Evolutionary conservation across 441 rosid species (phyloP).

Genomic region (Capsella rubella): DNA sequence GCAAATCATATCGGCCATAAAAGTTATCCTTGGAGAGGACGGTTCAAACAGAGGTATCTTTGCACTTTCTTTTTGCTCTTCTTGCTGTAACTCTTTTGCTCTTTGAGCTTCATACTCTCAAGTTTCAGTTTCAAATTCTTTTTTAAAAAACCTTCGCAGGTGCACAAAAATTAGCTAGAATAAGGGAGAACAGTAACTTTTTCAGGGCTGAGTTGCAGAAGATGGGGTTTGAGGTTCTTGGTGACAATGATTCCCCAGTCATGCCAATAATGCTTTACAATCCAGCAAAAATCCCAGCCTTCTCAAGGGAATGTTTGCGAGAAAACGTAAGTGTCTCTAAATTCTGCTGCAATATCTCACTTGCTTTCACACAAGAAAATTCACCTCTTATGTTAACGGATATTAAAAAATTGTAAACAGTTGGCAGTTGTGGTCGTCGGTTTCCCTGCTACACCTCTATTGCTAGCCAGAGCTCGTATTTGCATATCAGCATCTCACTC

Average conservation of each 20-base stretch:
- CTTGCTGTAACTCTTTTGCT: neutral
- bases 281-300: conserved; percentile 92
- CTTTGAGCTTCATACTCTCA: neutral
- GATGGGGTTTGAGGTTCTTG: conserved; percentile 96
- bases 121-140: neutral
- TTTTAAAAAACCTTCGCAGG: conserved; percentile 48
- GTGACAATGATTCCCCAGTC: conserved; percentile 90
- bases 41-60: conserved; percentile 83
- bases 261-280: conserved; percentile 98
- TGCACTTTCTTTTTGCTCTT: neutral
- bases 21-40: conserved; percentile 87
- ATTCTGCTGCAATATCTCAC: no score
- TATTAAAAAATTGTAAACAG: conserved; percentile 42
- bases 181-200: conserved; percentile 92
- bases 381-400: neutral
- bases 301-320: conserved; percentile 86
- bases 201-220: conserved; percentile 86
- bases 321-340: conserved; percentile 56
- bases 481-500: conserved; percentile 91
- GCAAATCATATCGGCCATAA: conserved; percentile 82
- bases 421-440: conserved; percentile 86
- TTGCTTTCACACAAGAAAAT: neutral
- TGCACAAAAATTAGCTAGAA: conserved; percentile 84
- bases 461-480: conserved; percentile 89
- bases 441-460: conserved; percentile 88